Evolutionary conservation across 352 stramenopile genomes (phyloP).

Genomic region (Peronospora belbahrii): DNA sequence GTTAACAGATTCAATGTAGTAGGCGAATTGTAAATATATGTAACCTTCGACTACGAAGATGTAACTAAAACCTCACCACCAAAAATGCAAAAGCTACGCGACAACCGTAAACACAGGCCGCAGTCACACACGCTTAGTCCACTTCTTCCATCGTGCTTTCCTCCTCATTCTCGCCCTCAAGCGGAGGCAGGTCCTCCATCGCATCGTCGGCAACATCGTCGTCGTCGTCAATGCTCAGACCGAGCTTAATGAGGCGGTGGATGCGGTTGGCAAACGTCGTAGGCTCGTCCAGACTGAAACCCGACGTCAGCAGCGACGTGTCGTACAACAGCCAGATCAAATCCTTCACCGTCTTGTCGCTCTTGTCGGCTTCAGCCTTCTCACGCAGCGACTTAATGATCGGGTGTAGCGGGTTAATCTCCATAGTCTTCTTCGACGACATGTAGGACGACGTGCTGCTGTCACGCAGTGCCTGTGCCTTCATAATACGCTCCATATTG

Average conservation of each 20-base stretch:
- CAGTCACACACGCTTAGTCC: constrained; percentile 82
- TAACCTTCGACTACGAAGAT: constrained; percentile 43
- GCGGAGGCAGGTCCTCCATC: constrained; percentile 94
- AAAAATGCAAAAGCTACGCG: constrained; percentile 28
- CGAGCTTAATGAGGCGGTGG: constrained; percentile 98
- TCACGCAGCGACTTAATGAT: constrained; percentile 98
- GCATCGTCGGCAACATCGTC: constrained; percentile 90
- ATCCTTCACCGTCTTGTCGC: constrained; percentile 99
- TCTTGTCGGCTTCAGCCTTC: constrained; percentile 98
- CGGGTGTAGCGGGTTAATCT: constrained; percentile 98
- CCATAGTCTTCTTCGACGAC: constrained; percentile 99
- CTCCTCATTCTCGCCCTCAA: constrained; percentile 94
- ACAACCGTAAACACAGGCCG: background rate
- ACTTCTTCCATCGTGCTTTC: constrained; percentile 98
- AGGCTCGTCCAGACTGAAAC: constrained; percentile 98
- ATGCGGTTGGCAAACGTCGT: constrained; percentile 98
- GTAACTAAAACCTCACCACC: constrained; percentile 34
- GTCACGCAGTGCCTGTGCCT: constrained; percentile 98
- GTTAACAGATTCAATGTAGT: background rate
- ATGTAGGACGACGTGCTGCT: constrained; percentile 97
- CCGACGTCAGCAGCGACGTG: constrained; percentile 97
- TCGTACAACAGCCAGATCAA: constrained; percentile 99
- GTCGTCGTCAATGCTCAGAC: constrained; percentile 97
- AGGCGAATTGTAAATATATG: constrained; percentile 60
- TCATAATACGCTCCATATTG: constrained; percentile 99